These are phyloP conservation scores for Chrysanthemum seticuspe DNA, from an alignment of 129 eudicot species.

Conservation along the genomic window DNA sequence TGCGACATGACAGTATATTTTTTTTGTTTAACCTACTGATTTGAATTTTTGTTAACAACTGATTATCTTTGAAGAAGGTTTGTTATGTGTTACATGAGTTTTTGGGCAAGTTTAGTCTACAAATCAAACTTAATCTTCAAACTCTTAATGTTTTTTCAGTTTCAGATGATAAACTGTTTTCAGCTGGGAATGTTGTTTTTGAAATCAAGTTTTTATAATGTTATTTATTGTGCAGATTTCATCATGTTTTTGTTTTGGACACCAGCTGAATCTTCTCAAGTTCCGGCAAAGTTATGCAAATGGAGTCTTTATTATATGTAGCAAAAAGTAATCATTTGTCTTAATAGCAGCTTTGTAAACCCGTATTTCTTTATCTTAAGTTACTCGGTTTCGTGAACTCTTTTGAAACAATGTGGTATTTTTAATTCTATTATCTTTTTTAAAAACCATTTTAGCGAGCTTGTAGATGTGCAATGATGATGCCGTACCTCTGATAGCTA, in stretches of 20 bases:
- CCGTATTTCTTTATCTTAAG: conserved; percentile 50
- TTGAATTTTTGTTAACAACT: neutral
- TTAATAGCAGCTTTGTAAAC: conserved; percentile 63
- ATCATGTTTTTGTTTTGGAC: conserved; percentile 91
- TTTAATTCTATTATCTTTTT: conserved; percentile 29
- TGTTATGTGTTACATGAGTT: neutral
- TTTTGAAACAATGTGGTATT: conserved; percentile 58
- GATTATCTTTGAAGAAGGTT: conserved; percentile 7
- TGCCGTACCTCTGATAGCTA: conserved; percentile 1
- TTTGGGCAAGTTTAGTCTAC: conserved; percentile 12
- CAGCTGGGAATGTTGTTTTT: conserved; percentile 35
- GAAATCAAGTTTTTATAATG: conserved; percentile 48
- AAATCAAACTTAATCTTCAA: conserved; percentile 9
- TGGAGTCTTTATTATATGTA: conserved; percentile 70
- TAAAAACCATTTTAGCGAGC: conserved; percentile 34
- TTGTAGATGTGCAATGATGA: conserved; percentile 18
- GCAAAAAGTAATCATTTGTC: conserved; percentile 64
- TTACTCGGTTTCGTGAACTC: conserved; percentile 41
- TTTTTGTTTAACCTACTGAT: neutral
- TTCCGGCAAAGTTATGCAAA: conserved; percentile 63
- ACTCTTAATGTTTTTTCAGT: conserved; percentile 24
- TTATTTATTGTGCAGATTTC: conserved; percentile 93
- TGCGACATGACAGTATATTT: neutral
- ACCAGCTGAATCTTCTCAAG: conserved; percentile 89
- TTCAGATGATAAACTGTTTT: conserved; percentile 31